Evolutionary conservation across 192 early-diverging fungal genomes (phyloP).

Genomic region (Backusella westeae): DNA sequence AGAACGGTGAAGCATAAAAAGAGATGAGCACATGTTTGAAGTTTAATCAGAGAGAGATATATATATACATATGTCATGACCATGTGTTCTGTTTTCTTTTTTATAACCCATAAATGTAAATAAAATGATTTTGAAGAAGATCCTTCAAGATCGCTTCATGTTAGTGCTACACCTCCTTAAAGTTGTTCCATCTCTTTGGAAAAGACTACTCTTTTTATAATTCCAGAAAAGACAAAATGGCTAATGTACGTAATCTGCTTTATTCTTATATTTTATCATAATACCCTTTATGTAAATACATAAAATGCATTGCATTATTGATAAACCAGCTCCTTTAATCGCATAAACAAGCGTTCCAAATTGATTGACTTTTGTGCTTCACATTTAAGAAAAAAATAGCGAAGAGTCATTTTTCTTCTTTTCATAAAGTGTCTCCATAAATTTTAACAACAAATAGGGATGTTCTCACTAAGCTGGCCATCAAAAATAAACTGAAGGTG

Average conservation of each 20-base stretch:
- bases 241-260: background rate
- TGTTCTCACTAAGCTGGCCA: background rate
- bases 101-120: background rate
- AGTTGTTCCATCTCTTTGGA: background rate
- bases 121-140: background rate
- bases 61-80: background rate
- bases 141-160: background rate
- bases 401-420: background rate
- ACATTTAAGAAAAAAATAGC: background rate
- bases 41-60: background rate
- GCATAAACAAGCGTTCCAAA: background rate
- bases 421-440: background rate
- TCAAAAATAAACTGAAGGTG: background rate
- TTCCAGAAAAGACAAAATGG: background rate
- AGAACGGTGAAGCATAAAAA: background rate
- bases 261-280: background rate
- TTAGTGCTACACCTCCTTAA: background rate
- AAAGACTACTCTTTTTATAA: background rate
- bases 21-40: background rate
- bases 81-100: background rate
- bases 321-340: background rate
- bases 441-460: background rate
- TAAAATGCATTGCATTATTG: background rate
- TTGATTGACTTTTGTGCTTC: background rate
- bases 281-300: background rate